Evolutionary conservation across 2,329 filamentous ascomycete species (phyloP).

Genomic region (Trichoderma semiorbis): DNA sequence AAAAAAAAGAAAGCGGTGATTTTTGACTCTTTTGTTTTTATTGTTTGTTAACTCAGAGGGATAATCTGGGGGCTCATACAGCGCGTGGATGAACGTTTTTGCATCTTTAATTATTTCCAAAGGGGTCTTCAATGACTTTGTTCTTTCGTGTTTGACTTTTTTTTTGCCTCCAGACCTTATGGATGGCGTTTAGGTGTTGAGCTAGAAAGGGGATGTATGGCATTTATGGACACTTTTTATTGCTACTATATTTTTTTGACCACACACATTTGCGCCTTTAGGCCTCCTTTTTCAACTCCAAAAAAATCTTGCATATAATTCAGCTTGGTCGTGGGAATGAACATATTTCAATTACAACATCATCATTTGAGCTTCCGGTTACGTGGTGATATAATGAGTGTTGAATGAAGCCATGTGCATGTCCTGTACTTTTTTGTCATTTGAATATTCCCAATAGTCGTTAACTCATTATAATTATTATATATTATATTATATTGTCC

Average conservation of each 20-base stretch:
- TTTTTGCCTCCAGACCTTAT: slow-evolving; percentile 15
- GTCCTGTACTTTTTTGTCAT: background rate
- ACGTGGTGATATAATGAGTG: background rate
- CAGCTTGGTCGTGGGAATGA: slow-evolving; percentile 8
- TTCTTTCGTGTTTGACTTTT: slow-evolving; percentile 15
- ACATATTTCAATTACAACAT: background rate
- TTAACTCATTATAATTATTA: background rate
- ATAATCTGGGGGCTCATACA: background rate
- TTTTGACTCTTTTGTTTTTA: background rate
- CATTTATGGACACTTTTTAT: slow-evolving; percentile 7
- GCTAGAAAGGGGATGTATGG: slow-evolving; percentile 16
- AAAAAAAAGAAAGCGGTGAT: background rate
- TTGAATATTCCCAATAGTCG: background rate
- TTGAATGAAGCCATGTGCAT: background rate
- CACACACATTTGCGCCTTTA: background rate
- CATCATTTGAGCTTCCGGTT: background rate
- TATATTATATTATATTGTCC: background rate
- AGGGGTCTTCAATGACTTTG: slow-evolving; percentile 12
- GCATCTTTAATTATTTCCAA: background rate
- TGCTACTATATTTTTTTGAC: background rate
- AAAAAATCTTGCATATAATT: slow-evolving; percentile 11
- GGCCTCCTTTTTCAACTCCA: background rate
- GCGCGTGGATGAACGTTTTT: slow-evolving; percentile 10
- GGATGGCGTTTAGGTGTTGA: slow-evolving; percentile 19
- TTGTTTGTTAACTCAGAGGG: background rate